These are phyloP conservation scores for Verticillium albo-atrum DNA, from an alignment of 2,329 filamentous ascomycete species.

Conservation along the genomic window DNA sequence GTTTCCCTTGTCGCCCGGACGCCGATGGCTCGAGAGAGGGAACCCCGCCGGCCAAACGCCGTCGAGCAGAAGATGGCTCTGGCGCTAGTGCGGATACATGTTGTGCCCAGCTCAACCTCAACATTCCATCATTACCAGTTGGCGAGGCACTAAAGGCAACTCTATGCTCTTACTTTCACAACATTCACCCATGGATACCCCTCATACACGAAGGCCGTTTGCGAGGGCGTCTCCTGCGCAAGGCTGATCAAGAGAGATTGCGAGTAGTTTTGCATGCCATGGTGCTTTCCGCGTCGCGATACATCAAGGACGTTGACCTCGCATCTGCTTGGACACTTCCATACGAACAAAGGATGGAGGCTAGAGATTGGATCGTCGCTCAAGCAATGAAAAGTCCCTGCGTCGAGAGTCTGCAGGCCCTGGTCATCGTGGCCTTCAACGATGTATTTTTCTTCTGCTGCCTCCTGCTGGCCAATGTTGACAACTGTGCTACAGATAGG, in stretches of 20 bases:
- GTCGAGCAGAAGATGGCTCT: background rate
- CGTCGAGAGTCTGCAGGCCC: constrained; percentile 26
- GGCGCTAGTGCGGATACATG: background rate
- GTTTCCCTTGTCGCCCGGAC: background rate
- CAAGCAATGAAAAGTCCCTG: constrained; percentile 21
- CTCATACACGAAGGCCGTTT: constrained; percentile 28
- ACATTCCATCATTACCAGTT: background rate
- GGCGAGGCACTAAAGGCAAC: constrained; percentile 14
- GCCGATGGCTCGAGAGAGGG: background rate
- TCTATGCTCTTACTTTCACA: constrained; percentile 27
- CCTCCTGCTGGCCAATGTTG: constrained; percentile 21
- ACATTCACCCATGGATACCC: constrained; percentile 34
- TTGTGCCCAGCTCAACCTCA: background rate
- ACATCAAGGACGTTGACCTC: constrained; percentile 20
- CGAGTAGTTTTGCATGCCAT: constrained; percentile 29
- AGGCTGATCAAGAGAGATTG: constrained; percentile 16
- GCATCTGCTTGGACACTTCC: constrained; percentile 6
- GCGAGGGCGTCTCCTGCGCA: constrained; percentile 16
- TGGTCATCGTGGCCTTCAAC: constrained; percentile 27
- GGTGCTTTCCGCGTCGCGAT: constrained; percentile 17
- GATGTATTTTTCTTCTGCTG: constrained; percentile 21
- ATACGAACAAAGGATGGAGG: constrained; percentile 13
- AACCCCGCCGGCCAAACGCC: background rate
- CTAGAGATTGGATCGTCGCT: constrained; percentile 17
- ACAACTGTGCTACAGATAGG: constrained; percentile 18